Percentiles rank a stretch among this genome's conserved stretches.
These are phyloP conservation scores for Sanghuangporus sanghuang DNA, from an alignment of 1,284 basidiomycete genomes.

Conservation along the genomic window DNA sequence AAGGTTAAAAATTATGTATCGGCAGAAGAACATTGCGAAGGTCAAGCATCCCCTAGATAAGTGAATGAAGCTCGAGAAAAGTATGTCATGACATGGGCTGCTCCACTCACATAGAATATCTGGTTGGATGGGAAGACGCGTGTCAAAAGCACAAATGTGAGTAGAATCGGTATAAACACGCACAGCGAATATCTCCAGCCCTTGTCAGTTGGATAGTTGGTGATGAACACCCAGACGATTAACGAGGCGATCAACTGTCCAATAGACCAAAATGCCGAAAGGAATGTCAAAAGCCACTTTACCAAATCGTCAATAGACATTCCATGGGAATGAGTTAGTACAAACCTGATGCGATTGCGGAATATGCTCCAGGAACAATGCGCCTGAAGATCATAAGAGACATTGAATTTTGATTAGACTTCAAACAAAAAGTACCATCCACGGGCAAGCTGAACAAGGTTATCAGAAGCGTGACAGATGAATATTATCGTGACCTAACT, in stretches of 20 bases:
- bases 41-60: constrained; percentile 38
- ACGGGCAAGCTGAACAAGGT: constrained; percentile 38
- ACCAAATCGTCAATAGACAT: not conserved
- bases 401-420: not conserved
- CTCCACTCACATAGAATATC: constrained; percentile 34
- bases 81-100: no score
- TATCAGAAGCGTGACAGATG: not conserved
- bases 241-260: constrained; percentile 51
- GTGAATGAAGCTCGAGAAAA: no score
- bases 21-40: constrained; percentile 39
- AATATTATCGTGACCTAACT: constrained; percentile 16
- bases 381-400: constrained; percentile 29
- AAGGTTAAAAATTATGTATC: constrained; percentile 43
- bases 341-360: constrained; percentile 44
- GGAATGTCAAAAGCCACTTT: constrained; percentile 53
- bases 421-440: constrained; percentile 34
- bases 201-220: constrained; percentile 41
- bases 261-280: constrained; percentile 62
- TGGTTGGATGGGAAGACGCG: constrained; percentile 16
- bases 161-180: constrained; percentile 18
- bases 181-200: constrained; percentile 63
- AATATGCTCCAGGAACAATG: constrained; percentile 52
- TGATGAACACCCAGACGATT: constrained; percentile 48
- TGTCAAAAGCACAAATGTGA: not conserved
- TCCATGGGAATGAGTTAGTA: not conserved